Evolutionary conservation across 2,329 filamentous ascomycete species (phyloP).

Genomic region (Arthrinium puccinioides): DNA sequence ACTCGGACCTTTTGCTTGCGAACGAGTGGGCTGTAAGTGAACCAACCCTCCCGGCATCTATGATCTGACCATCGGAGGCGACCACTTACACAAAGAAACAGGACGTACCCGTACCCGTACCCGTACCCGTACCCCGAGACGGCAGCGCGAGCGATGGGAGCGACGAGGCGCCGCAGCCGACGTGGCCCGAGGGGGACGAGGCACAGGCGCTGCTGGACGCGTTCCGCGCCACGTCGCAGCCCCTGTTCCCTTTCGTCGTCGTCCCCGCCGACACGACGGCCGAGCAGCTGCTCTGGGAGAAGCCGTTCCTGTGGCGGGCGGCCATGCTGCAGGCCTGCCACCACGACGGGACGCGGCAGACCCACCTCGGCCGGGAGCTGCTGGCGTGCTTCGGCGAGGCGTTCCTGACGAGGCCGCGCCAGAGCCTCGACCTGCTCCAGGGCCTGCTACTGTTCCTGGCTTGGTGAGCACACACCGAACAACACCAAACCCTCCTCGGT

Average conservation of each 20-base stretch:
- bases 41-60: no score
- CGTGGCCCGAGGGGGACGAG: conserved; percentile 14
- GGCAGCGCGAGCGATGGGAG: no score
- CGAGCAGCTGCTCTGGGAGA: conserved; percentile 27
- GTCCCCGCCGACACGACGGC: conserved; percentile 29
- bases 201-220: conserved; percentile 30
- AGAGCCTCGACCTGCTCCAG: conserved; percentile 39
- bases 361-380: conserved; percentile 34
- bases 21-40: no score
- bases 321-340: conserved; percentile 37
- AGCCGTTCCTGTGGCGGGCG: conserved; percentile 42
- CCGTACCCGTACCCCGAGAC: no score
- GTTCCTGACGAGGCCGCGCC: conserved; percentile 31
- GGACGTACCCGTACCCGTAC: no score
- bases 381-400: conserved; percentile 34
- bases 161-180: no score
- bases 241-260: conserved; percentile 37
- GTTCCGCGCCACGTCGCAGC: conserved; percentile 34
- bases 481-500: no score
- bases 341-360: conserved; percentile 35
- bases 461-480: conserved; percentile 33
- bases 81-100: no score
- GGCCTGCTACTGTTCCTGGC: conserved; percentile 35
- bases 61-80: no score
- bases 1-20: no score